Evolutionary conservation across 2,329 filamentous ascomycete genomes (phyloP).

Genomic region (Metarhizium anisopliae): DNA sequence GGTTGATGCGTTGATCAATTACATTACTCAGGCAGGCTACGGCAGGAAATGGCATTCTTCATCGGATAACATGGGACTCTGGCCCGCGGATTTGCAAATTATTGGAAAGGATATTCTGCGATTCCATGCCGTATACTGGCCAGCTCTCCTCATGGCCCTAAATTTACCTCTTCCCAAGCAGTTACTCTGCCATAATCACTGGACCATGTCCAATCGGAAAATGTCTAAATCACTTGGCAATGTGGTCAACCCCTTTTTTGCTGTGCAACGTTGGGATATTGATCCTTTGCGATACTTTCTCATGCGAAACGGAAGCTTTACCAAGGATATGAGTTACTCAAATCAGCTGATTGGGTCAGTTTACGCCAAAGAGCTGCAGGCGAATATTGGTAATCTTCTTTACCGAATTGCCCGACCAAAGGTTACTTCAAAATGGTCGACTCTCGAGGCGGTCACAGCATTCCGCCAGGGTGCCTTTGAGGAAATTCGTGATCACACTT

Average conservation of each 20-base stretch:
- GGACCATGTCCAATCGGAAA: conserved; percentile 85
- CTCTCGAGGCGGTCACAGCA: conserved; percentile 44
- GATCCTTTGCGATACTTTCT: conserved; percentile 89
- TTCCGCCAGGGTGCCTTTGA: conserved; percentile 19
- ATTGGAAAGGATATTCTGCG: conserved; percentile 94
- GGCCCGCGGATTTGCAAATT: conserved; percentile 88
- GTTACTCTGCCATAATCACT: conserved; percentile 85
- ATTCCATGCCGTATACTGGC: conserved; percentile 98
- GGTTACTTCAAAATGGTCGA: conserved; percentile 47
- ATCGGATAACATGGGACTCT: conserved; percentile 53
- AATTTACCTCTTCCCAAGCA: conserved; percentile 69
- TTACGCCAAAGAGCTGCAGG: conserved; percentile 73
- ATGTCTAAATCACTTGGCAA: conserved; percentile 97
- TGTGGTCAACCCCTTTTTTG: conserved; percentile 89
- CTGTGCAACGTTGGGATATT: conserved; percentile 77
- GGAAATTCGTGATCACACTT: background rate
- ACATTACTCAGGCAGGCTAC: conserved; percentile 81
- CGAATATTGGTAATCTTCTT: conserved; percentile 71
- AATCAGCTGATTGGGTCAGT: conserved; percentile 65
- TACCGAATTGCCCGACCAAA: conserved; percentile 60
- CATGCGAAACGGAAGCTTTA: conserved; percentile 67
- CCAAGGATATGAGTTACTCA: conserved; percentile 73
- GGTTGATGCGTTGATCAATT: conserved; percentile 94
- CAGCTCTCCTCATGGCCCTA: conserved; percentile 85
- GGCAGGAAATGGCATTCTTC: conserved; percentile 51